Percentiles rank a stretch among this genome's conserved stretches.
phyloP scores from a whole-genome alignment of 495 filamentous ascomycete genomes.

The Aspergillus avenaceus region DNA sequence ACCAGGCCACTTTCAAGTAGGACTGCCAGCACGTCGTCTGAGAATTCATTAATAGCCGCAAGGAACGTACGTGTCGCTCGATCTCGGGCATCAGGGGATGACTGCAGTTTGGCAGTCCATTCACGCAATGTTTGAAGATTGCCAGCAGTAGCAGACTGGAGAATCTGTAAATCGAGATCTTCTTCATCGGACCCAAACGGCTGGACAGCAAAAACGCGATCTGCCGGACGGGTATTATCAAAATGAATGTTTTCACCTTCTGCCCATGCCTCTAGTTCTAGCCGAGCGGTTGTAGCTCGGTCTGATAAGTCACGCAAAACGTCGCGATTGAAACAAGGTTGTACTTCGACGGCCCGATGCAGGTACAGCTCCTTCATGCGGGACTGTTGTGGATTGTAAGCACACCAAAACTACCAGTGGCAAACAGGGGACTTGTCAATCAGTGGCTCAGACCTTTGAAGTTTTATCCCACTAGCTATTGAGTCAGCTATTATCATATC shows the following conservation, averaged over 20 bases:
- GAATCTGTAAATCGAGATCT: constrained; percentile 81
- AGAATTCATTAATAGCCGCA: constrained; percentile 79
- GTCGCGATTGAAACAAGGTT: constrained; percentile 95
- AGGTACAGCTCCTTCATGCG: constrained; percentile 97
- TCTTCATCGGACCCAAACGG: constrained; percentile 70
- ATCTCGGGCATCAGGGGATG: constrained; percentile 57
- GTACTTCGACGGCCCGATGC: constrained; percentile 91
- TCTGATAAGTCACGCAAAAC: constrained; percentile 96
- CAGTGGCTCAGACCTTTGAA: constrained; percentile 62
- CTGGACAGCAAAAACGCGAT: constrained; percentile 61
- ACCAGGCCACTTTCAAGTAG: constrained; percentile 78
- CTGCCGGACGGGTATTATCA: constrained; percentile 55
- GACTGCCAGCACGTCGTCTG: constrained; percentile 67
- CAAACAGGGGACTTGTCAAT: neutral
- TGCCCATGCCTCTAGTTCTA: constrained; percentile 93
- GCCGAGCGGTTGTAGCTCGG: constrained; percentile 85
- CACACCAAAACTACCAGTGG: neutral
- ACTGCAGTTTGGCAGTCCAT: constrained; percentile 54
- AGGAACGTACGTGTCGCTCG: constrained; percentile 85
- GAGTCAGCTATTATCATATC: constrained; percentile 18
- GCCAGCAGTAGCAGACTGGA: constrained; percentile 77
- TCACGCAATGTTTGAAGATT: constrained; percentile 61
- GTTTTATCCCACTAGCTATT: constrained; percentile 87
- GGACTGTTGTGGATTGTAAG: constrained; percentile 50
- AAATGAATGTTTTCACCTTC: constrained; percentile 89